phyloP scores from a whole-genome alignment of 179 eudicot genomes.

The Gypsophila paniculata region DNA sequence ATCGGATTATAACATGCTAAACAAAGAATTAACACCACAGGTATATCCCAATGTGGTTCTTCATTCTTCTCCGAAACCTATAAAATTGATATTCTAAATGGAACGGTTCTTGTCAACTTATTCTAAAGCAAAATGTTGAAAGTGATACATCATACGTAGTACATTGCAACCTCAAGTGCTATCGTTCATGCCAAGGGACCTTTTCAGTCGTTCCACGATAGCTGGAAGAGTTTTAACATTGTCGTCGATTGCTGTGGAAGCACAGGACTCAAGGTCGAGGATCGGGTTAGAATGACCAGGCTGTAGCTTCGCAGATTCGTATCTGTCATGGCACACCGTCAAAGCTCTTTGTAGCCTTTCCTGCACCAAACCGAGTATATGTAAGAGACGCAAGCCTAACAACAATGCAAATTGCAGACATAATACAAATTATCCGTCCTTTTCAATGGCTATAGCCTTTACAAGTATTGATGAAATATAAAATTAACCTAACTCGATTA shows the following conservation, averaged over 20 bases:
- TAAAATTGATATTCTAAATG: not conserved
- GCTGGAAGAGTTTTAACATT: conserved; percentile 55
- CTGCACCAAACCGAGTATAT: conserved; percentile 32
- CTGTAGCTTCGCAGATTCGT: conserved; percentile 69
- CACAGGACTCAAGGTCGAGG: conserved; percentile 71
- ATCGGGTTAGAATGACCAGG: conserved; percentile 43
- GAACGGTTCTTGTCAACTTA: not conserved
- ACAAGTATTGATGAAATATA: too few species aligned
- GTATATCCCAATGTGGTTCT: conserved; percentile 2
- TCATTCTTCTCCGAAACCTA: conserved; percentile 2
- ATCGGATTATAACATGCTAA: conserved; percentile 3
- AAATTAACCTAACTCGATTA: too few species aligned
- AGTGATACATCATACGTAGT: not conserved
- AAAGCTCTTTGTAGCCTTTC: conserved; percentile 72
- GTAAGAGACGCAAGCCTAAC: not conserved
- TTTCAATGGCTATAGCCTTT: too few species aligned
- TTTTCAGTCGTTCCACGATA: conserved; percentile 57
- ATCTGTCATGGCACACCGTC: conserved; percentile 88
- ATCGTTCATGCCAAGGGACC: conserved; percentile 45
- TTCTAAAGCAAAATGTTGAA: conserved; percentile 1
- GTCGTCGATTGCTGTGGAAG: conserved; percentile 61
- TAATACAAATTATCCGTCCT: too few species aligned
- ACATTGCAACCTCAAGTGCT: conserved; percentile 18
- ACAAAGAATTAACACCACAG: not conserved
- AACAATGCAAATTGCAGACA: too few species aligned